Base-by-base conservation (phyloP, 73 alveolate genomes). In the Paramecium caudatum region DNA sequence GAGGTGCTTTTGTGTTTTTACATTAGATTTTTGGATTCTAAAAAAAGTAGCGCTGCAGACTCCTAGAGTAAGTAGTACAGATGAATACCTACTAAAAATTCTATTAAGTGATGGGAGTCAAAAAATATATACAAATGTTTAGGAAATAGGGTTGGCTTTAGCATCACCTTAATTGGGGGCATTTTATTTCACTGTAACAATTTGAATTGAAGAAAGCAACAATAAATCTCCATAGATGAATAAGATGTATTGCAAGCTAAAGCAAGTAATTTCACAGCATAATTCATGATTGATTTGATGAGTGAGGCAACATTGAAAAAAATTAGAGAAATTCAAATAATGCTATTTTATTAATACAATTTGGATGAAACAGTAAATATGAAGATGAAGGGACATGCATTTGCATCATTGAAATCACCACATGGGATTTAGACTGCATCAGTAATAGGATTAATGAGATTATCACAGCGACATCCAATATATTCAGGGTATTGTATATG, bases 381-480 rank as follows among this genome's bases (percentile, higher is more conserved):
- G 83, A 30, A 36, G 27, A 65, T 65, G 83, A 5, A 65, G n/a
- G 83, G 50, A 33, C 34, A 32, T 65, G 83, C 83, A 15, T 65
- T 33, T 65, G 49, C 83, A 33, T 33, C 47, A 13, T 36, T 65
- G 4, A 36, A 33, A 65, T 65, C 83, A 32, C 16, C 83, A 10
- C 83, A 65, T 65, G 83, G 83, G 8, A 65, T 65, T 25, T 65
- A 36, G n/a, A 25, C 50, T 10, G 83, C 83, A 32, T 33, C 83
- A 13, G 39, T 43, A 1, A 36, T 65, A 8, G 83, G 83, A 13
- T 15, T 32, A 10, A 12, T 65, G 83, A 30, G 49, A 33, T 65
- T 65, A 43, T 32, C 16, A 25, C n/a, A 65, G 49, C 27, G 83
- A 65, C 83, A 65, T 65, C 83, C 83, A 65, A 17, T 55, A 27